Percentiles rank a stretch among this genome's conserved stretches.
Conservation (phyloP, 768 basidiomycete species). For the Botryobasidium botryosum region DNA sequence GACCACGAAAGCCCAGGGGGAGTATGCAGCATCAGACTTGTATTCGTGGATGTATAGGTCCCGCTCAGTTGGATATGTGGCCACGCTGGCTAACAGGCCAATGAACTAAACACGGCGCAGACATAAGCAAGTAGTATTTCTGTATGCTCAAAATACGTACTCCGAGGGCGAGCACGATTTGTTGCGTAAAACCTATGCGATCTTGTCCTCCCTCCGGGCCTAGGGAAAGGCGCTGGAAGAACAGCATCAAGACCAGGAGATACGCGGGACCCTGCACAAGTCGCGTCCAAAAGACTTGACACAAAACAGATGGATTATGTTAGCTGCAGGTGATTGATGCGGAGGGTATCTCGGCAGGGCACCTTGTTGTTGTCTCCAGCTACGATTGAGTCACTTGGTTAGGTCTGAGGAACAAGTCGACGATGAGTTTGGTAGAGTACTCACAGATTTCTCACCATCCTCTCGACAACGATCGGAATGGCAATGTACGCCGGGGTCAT, state of each 20-base stretch:
- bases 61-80: slow-evolving; percentile 28
- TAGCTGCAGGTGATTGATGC: too few relatives aligned
- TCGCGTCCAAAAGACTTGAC: slow-evolving; percentile 13
- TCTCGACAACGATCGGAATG: slow-evolving; percentile 12
- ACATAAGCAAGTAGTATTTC: too few relatives aligned
- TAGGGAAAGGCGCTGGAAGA: slow-evolving; percentile 12
- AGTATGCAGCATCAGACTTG: slow-evolving; percentile 24
- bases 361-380: too few relatives aligned
- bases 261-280: too few relatives aligned
- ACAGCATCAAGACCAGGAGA: slow-evolving; percentile 15
- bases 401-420: not conserved
- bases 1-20: slow-evolving; percentile 23
- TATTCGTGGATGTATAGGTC: slow-evolving; percentile 29
- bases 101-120: too few relatives aligned
- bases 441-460: slow-evolving; percentile 15
- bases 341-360: too few relatives aligned
- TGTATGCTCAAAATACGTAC: too few relatives aligned
- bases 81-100: slow-evolving; percentile 20
- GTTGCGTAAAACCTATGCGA: slow-evolving; percentile 14
- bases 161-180: too few relatives aligned
- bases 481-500: slow-evolving; percentile 6
- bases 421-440: slow-evolving; percentile 5
- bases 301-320: too few relatives aligned
- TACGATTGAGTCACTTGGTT: too few relatives aligned
- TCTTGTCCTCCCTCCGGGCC: slow-evolving; percentile 12